Conservation (phyloP, 2,329 filamentous ascomycete genomes). For the Didymosphaeria variabile region DNA sequence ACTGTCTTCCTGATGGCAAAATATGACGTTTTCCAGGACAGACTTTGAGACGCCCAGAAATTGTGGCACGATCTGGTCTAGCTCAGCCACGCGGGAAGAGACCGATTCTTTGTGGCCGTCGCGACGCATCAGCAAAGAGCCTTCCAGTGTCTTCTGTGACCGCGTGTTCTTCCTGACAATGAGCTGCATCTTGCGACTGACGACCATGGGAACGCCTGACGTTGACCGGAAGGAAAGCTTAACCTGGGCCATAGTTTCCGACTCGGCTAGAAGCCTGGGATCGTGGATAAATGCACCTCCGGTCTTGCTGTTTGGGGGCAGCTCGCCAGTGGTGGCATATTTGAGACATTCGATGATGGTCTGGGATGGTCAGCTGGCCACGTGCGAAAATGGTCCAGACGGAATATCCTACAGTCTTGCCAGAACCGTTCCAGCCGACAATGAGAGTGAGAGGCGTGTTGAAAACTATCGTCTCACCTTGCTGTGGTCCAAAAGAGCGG, state of each 20-base stretch:
- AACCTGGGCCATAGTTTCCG: constrained; percentile 89
- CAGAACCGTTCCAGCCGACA: constrained; percentile 95
- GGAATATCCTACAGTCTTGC: constrained; percentile 74
- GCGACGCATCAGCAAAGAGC: constrained; percentile 76
- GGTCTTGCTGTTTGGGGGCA: constrained; percentile 87
- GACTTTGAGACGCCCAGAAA: constrained; percentile 89
- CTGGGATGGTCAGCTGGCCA: constrained; percentile 40
- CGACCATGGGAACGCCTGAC: constrained; percentile 80
- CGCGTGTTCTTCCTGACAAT: constrained; percentile 83
- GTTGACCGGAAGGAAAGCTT: constrained; percentile 87
- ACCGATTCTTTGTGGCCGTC: constrained; percentile 81
- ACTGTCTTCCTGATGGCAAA: constrained; percentile 98
- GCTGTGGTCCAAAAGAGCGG: constrained; percentile 83
- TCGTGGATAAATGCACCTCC: constrained; percentile 96
- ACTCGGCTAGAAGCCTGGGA: constrained; percentile 88
- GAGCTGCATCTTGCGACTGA: constrained; percentile 84
- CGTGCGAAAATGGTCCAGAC: constrained; percentile 5
- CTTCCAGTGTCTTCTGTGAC: constrained; percentile 84
- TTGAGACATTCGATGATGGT: constrained; percentile 99
- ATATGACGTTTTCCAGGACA: constrained; percentile 93
- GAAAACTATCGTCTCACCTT: constrained; percentile 83
- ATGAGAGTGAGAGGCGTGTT: constrained; percentile 92
- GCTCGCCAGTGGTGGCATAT: constrained; percentile 93
- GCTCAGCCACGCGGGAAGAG: constrained; percentile 81
- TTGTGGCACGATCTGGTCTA: constrained; percentile 84